Percentiles rank a stretch among this genome's conserved stretches.
Evolutionary conservation across 2,329 filamentous ascomycete genomes (phyloP).

Genomic region (Sporothrix pseudoabietina): DNA sequence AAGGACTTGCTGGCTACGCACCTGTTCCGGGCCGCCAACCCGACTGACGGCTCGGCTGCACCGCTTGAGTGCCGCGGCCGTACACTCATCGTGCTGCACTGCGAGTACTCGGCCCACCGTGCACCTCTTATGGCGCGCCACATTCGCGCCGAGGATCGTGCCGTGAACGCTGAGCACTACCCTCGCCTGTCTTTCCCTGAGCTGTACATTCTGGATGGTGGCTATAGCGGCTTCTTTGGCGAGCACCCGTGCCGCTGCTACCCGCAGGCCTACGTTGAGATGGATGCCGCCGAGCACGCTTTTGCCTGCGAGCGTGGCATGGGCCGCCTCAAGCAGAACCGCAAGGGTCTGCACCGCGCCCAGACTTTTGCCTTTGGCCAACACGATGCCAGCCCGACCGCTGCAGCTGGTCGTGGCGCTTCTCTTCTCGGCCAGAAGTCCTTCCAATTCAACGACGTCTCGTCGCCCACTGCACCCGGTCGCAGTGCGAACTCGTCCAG

Average conservation of each 20-base stretch:
- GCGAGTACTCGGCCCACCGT: slow-evolving; percentile 96
- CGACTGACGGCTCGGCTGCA: not conserved
- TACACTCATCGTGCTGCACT: slow-evolving; percentile 89
- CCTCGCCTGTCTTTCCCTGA: slow-evolving; percentile 92
- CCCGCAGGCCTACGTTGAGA: slow-evolving; percentile 94
- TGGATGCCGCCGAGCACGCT: slow-evolving; percentile 90
- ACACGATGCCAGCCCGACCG: slow-evolving; percentile 46
- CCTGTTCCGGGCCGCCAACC: slow-evolving; percentile 63
- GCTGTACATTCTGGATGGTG: slow-evolving; percentile 94
- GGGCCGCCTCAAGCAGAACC: slow-evolving; percentile 82
- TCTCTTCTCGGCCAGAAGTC: slow-evolving; percentile 43
- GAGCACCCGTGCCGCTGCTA: slow-evolving; percentile 79
- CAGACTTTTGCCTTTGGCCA: slow-evolving; percentile 96
- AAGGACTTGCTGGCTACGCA: slow-evolving; percentile 82
- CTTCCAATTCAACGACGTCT: slow-evolving; percentile 45
- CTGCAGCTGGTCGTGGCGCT: not conserved
- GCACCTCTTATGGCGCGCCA: slow-evolving; percentile 96
- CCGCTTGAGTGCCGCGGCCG: slow-evolving; percentile 60
- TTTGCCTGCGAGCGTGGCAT: slow-evolving; percentile 93
- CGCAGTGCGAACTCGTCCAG: slow-evolving; percentile 37
- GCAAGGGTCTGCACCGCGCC: slow-evolving; percentile 81
- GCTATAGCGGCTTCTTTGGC: slow-evolving; percentile 90
- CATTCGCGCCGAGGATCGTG: slow-evolving; percentile 85
- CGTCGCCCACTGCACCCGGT: slow-evolving; percentile 59
- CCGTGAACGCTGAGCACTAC: slow-evolving; percentile 81